phyloP scores from a whole-genome alignment of 495 filamentous ascomycete genomes.

The Aspergillus cavernicola region DNA sequence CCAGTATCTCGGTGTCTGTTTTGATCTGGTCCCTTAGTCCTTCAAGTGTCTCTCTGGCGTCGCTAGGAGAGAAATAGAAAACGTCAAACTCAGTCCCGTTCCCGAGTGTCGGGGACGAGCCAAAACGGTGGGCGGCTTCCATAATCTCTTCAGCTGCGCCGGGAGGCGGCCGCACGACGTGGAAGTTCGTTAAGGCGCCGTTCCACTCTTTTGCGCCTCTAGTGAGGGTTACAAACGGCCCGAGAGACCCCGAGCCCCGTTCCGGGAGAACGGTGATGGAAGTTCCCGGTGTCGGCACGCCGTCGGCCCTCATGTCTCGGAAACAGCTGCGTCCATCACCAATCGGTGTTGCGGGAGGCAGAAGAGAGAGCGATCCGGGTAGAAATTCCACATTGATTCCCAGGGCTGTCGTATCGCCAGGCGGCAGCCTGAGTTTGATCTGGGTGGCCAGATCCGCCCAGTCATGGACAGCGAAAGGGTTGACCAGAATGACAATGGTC shows the following conservation, averaged over 20 bases:
- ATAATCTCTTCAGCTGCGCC: not conserved
- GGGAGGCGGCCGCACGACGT: not conserved
- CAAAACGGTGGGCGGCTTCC: not conserved
- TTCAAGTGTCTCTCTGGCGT: not conserved
- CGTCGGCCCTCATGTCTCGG: not conserved
- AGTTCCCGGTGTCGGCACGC: not conserved
- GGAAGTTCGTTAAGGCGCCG: not conserved
- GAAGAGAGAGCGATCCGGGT: not conserved
- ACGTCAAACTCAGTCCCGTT: not conserved
- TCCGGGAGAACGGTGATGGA: conserved; percentile 1
- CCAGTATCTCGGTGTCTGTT: not conserved
- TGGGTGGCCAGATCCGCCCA: not conserved
- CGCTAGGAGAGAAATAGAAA: not conserved
- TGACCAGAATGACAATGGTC: not conserved
- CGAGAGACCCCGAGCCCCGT: not conserved
- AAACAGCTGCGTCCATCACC: not conserved
- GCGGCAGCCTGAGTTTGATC: not conserved
- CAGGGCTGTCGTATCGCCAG: not conserved
- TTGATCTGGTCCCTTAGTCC: too few species aligned
- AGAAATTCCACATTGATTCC: not conserved
- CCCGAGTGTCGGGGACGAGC: not conserved
- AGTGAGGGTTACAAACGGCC: not conserved
- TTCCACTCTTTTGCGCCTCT: not conserved
- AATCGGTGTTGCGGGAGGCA: not conserved
- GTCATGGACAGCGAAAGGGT: not conserved